Conservation (phyloP, 2,329 filamentous ascomycete species). For the Aspergillus fijiensis region DNA sequence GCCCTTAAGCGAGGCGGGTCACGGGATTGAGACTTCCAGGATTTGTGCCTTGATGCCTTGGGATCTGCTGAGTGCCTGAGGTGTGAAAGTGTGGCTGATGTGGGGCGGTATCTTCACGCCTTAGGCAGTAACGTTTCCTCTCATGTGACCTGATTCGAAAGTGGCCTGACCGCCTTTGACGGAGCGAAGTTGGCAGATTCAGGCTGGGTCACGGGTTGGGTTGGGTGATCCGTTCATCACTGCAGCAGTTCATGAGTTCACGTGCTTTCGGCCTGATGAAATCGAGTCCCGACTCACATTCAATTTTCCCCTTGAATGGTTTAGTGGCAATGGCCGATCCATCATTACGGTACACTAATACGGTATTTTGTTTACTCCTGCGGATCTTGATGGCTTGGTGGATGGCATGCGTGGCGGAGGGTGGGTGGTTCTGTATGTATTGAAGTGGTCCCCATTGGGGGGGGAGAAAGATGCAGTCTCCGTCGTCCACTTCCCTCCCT, state of each 20-base stretch:
- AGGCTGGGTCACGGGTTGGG: not conserved
- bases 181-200: not conserved
- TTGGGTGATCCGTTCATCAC: conserved; percentile 6
- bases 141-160: conserved; percentile 15
- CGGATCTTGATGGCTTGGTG: not conserved
- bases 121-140: not conserved
- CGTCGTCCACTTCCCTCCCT: conserved; percentile 1
- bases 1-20: conserved; percentile 41
- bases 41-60: not conserved
- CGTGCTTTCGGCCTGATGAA: no score
- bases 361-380: conserved; percentile 21
- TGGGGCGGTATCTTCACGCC: not conserved
- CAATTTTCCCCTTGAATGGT: conserved; percentile 8
- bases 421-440: not conserved
- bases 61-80: conserved; percentile 6
- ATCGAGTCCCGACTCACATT: conserved; percentile 3
- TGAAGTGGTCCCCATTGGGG: conserved; percentile 3
- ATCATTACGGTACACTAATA: conserved; percentile 27
- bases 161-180: conserved; percentile 17
- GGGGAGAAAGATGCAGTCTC: no score
- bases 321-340: conserved; percentile 25
- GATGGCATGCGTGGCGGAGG: not conserved
- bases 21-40: conserved; percentile 20
- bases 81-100: not conserved
- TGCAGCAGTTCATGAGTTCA: not conserved